Base-by-base conservation (phyloP, 1,284 basidiomycete genomes). In the Lentinus polychrous region DNA sequence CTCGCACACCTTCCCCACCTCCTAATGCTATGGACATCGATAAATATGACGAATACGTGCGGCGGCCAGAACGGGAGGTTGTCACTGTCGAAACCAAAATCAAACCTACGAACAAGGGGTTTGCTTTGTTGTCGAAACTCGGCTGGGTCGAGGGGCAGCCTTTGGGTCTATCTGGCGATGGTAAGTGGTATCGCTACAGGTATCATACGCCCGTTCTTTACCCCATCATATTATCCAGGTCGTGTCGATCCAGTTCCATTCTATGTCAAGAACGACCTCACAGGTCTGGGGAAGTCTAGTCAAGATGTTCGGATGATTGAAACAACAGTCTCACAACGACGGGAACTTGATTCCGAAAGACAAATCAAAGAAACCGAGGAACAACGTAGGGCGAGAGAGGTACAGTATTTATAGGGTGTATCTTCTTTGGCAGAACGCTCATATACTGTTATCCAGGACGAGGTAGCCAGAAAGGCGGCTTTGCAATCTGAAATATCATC, bases 291-390 rank as follows among this genome's bases (percentile, higher is more conserved):
- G 15, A 91, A 90, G 60, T 72, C 72, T 3, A 82, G 64, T 49
- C 85, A 88, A 60, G 88, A 91, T 61, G 75, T 83, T 41, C 76
- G 78, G 36, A 84, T 90, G 79, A 86, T 89, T 48, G 86, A 90
- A 60, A 80, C 81, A 0, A 89, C 88, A 2, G 87, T 89, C 20
- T 81, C 87, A 5, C 84, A 88, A 56, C 78, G 88, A 18, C 79
- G 87, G 12, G 82, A 70, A 46, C 66, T 91, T 14, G 85, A 88
- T 55, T 89, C 87, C 0, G 86, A 91, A 62, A 75, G 84, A 36
- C 83, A 86, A 61, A 79, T 73, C 41, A 84, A 80, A 59, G 88
- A 91, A 64, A 86, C 80, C 0, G 82, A 81, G 47, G 82, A 86
- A 45, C 86, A 91, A 57, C 79, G 84, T 35, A 72, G 65, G 58